Evolutionary conservation across 73 alveolate species (phyloP), one percentile per base, ranked within the genome.

Genomic region (Paramecium caudatum): DNA sequence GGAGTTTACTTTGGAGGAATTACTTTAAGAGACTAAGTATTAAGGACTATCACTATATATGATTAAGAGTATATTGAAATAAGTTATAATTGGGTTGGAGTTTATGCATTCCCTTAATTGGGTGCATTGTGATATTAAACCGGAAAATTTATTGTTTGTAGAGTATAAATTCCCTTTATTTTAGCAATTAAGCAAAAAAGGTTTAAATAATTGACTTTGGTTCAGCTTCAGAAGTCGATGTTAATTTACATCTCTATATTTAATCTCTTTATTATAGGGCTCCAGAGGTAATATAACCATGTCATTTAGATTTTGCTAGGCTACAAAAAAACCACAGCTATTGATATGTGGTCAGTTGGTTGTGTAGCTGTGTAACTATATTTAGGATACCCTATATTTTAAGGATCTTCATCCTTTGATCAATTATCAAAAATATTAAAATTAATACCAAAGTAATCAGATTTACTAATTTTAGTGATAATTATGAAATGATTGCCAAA

Each of bases 91-190:
- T 27, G 80, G 80, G 30, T 55, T 55, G 30, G 80, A 23, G 12
- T 55, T 55, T 10, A 27, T 55, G 23, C 88, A 74, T 4, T 41
- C 39, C 3, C 19, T 27, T 8, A 21, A 45, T 41, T 19, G 43
- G 39, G 88, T 37, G 0, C 88, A 74, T 21, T 74, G 88, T 74
- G 88, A 74, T 37, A 74, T 74, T 4, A 74, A 74, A 41, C 88
- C 88, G 17, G 88, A 74, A 41, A 74, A 74, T 7, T 16, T 74
- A 4, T 74, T 74, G 32, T 19, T 74, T 17, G 21, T 68, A 8
- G 68, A 55, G 80, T 55, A 55, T 27, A 9, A 1, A 10, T 55
- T 23, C 9, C 8, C 3, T 2, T 5, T 55, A 55, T 55, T 9
- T 12, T 55, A 55, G 80, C n/a, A 19, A 55, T 7, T 10, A 21